phyloP scores from a whole-genome alignment of 345 rosid species.

The Schrenkiella parvula region DNA sequence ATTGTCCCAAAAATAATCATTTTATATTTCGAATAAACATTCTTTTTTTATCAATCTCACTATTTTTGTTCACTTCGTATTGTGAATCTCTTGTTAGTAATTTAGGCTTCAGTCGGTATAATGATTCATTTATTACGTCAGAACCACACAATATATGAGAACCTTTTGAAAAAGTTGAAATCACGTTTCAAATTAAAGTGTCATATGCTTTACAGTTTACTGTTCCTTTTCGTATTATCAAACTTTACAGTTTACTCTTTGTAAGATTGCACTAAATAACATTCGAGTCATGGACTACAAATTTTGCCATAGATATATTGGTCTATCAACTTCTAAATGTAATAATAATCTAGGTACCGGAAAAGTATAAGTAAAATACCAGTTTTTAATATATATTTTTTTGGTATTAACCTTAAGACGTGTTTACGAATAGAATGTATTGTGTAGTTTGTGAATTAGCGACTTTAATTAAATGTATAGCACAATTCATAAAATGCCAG shows the following conservation, averaged over 20 bases:
- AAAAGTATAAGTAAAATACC: background rate
- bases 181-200: slow-evolving; percentile 7
- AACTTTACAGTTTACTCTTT: background rate
- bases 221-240: background rate
- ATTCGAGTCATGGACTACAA: slow-evolving; percentile 2
- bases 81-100: background rate
- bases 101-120: background rate
- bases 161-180: slow-evolving; percentile 16
- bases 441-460: background rate
- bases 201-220: background rate
- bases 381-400: background rate
- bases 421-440: background rate
- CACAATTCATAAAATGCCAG: slow-evolving; percentile 4
- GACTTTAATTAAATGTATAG: background rate
- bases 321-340: background rate
- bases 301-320: background rate
- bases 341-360: background rate
- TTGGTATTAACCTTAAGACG: background rate
- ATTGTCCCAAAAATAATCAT: background rate
- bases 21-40: slow-evolving; percentile 7
- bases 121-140: background rate
- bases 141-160: background rate
- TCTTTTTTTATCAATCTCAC: background rate
- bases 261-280: background rate
- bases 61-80: background rate